Conservation (phyloP, 495 filamentous ascomycete species). For the Aspergillus haitiensis region DNA sequence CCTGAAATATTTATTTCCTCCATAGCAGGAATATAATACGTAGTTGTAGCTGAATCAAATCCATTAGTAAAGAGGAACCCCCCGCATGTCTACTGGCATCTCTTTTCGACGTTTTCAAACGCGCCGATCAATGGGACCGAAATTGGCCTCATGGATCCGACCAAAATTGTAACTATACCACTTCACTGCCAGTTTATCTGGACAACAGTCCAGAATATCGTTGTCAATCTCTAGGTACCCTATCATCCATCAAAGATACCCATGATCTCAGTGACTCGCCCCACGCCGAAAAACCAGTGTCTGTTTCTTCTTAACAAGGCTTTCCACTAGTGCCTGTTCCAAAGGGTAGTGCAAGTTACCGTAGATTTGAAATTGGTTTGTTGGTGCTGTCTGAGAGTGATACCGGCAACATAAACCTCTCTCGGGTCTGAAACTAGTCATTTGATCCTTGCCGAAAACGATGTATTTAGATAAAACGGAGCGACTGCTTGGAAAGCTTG, state of each 20-base stretch:
- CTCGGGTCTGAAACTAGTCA: too few species aligned
- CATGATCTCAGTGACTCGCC: constrained; percentile 6
- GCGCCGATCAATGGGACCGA: constrained; percentile 15
- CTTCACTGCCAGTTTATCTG: not conserved
- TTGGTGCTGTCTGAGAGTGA: too few species aligned
- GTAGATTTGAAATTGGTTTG: constrained; percentile 17
- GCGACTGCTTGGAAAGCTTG: too few species aligned
- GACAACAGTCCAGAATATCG: constrained; percentile 9
- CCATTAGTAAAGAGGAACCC: constrained; percentile 20
- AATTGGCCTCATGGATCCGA: constrained; percentile 10
- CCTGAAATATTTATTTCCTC: constrained; percentile 3
- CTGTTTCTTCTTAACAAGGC: constrained; percentile 18
- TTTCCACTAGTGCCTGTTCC: constrained; percentile 15
- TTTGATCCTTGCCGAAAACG: too few species aligned
- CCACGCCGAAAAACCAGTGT: constrained; percentile 10
- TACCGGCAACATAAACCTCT: too few species aligned
- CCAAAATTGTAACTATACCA: constrained; percentile 18
- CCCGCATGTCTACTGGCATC: constrained; percentile 16
- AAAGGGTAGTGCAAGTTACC: constrained; percentile 24
- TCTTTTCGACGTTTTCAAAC: constrained; percentile 14
- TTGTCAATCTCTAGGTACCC: constrained; percentile 5
- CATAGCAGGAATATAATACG: constrained; percentile 1
- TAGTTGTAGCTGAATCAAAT: constrained; percentile 15
- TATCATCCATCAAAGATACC: constrained; percentile 8
- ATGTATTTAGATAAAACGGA: too few species aligned